Evolutionary conservation across 352 stramenopile genomes (phyloP).

Genomic region (Phytophthora pini): DNA sequence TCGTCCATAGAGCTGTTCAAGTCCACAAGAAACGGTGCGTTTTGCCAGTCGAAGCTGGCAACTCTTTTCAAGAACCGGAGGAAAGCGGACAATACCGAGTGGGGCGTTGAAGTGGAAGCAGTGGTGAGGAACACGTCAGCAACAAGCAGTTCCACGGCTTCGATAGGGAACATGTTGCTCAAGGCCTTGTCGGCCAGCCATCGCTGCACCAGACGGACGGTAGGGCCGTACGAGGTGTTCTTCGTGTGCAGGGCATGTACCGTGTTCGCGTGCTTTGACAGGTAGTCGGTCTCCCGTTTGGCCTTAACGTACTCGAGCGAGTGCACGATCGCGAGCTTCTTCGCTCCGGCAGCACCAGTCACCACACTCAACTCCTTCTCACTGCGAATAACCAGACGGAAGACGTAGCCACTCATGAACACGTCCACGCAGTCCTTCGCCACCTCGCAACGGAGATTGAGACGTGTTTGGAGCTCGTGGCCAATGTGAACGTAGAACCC

Average conservation of each 20-base stretch:
- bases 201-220: constrained; percentile 79
- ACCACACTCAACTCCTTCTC: constrained; percentile 79
- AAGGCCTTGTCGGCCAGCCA: constrained; percentile 86
- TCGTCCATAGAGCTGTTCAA: constrained; percentile 71
- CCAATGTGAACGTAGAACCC: constrained; percentile 91
- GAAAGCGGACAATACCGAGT: constrained; percentile 84
- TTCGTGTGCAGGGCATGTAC: constrained; percentile 83
- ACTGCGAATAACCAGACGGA: constrained; percentile 82
- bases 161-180: constrained; percentile 69
- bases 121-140: constrained; percentile 73
- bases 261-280: constrained; percentile 67
- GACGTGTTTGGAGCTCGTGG: constrained; percentile 73
- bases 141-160: constrained; percentile 84
- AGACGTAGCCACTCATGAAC: constrained; percentile 83
- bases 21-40: constrained; percentile 77
- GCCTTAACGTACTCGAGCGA: constrained; percentile 64
- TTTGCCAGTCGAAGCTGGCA: constrained; percentile 75
- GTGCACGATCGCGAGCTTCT: constrained; percentile 68
- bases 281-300: constrained; percentile 72
- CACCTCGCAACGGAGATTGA: constrained; percentile 76
- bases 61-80: constrained; percentile 81
- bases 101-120: constrained; percentile 55
- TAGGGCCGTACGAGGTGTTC: constrained; percentile 80
- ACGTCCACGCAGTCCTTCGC: constrained; percentile 81
- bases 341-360: constrained; percentile 58